Evolutionary conservation across 768 basidiomycete genomes (phyloP).

Genomic region (Podaxis sp.): DNA sequence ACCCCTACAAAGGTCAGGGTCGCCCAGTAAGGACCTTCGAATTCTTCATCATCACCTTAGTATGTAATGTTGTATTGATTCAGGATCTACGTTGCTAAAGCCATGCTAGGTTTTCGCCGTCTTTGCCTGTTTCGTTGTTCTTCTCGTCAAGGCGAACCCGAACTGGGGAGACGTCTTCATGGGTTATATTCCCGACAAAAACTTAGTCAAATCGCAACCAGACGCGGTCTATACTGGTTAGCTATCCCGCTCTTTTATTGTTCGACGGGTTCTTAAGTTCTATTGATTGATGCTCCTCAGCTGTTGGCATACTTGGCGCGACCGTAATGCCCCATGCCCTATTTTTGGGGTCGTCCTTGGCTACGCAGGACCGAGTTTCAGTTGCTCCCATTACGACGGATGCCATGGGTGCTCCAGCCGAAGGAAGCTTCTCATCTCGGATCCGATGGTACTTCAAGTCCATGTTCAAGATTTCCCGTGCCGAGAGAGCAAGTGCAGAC

Average conservation of each 20-base stretch:
- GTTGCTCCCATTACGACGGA: conserved; percentile 17
- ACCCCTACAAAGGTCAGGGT: conserved; percentile 51
- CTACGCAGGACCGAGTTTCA: conserved; percentile 35
- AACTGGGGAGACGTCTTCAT: conserved; percentile 66
- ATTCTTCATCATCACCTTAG: conserved; percentile 50
- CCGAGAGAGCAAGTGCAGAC: conserved; percentile 30
- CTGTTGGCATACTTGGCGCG: conserved; percentile 63
- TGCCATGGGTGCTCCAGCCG: not conserved
- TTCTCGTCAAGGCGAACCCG: conserved; percentile 63
- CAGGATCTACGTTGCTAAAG: conserved; percentile 18
- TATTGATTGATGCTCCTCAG: conserved; percentile 28
- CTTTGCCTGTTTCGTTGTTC: conserved; percentile 64
- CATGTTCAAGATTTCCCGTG: conserved; percentile 31
- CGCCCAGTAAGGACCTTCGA: conserved; percentile 63
- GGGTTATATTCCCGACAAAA: conserved; percentile 65
- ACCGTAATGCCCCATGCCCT: conserved; percentile 81
- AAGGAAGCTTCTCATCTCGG: conserved; percentile 15
- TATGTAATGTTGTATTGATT: conserved; percentile 33
- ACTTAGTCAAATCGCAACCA: conserved; percentile 44
- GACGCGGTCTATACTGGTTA: conserved; percentile 55
- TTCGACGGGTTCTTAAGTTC: not conserved
- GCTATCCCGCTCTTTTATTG: conserved; percentile 17
- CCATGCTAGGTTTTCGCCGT: conserved; percentile 51
- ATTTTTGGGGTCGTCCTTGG: conserved; percentile 36
- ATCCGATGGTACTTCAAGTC: conserved; percentile 19